Base-by-base conservation (phyloP, 108 stramenopile genomes). In the Mediolabrus comicus region DNA sequence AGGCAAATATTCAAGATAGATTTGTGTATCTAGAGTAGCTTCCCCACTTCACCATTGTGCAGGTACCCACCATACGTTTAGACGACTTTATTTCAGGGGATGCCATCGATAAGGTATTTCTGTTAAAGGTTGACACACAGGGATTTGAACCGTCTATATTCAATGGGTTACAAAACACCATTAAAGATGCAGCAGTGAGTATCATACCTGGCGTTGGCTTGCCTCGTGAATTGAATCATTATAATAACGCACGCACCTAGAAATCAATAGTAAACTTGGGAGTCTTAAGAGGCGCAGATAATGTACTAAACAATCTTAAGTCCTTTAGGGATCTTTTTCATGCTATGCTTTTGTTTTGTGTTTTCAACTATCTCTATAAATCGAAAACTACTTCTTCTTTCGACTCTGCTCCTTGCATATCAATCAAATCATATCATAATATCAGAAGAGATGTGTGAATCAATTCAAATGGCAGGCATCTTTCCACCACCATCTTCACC, bases 61-160 rank as follows among this genome's bases (percentile, higher is more conserved):
- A 69, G 43, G 63, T 39, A 33, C 62, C 62, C 53, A 49, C 35
- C 52, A 34, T 33, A 10, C 27, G 30, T 8, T 35, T 65, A 13
- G 53, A 65, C 53, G 64, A 72, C 70, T 24, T 57, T 26, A 57
- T 57, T 9, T 2, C 54, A 28, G 55, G 56, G 22, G 26, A 55
- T 29, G 14, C 3, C 9, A 19, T 54, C 7, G 46, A 33, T 29
- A 10, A 17, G 2, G 33, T 68, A 8, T 62, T 43, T 56, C 19
- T 68, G 10, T 8, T 73, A 27, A 79, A 79, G 65, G 57, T 79
- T 8, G 78, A 79, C 43, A 73, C 71, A 8, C 78, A 79, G 30
- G 78, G 78, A 14, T 79, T 61, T 64, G 78, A 79, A 58, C 78
- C 78, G 25, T 19, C 24, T 9, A 72, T 79, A 3, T 73, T 79